phyloP scores from a whole-genome alignment of 148 eudicot species.

The Arbutus unedo region DNA sequence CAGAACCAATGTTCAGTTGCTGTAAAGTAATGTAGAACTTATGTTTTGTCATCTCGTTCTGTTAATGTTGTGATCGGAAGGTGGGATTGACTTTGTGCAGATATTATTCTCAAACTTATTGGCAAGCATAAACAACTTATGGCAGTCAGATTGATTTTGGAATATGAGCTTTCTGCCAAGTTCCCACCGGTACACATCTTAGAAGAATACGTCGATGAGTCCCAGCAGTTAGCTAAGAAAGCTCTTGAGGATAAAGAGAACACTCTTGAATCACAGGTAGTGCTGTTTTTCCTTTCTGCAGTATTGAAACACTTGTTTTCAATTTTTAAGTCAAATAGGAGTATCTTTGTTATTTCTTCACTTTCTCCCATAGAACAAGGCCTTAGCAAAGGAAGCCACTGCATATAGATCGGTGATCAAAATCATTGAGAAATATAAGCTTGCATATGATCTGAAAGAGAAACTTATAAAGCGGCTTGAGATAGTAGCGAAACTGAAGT shows the following conservation, averaged over 20 bases:
- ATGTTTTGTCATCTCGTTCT: not conserved
- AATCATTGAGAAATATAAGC: constrained; percentile 29
- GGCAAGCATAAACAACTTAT: constrained; percentile 30
- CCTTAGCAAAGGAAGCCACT: constrained; percentile 30
- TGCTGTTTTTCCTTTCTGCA: not conserved
- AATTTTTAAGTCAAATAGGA: constrained; percentile 3
- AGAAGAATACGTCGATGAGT: constrained; percentile 28
- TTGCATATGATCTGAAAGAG: constrained; percentile 37
- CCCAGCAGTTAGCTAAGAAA: constrained; percentile 25
- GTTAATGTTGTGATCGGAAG: not conserved
- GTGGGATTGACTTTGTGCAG: constrained; percentile 15
- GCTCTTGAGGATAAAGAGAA: constrained; percentile 21
- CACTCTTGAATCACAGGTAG: constrained; percentile 28
- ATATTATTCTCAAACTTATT: constrained; percentile 32
- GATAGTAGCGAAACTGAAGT: constrained; percentile 30
- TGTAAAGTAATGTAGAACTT: not conserved
- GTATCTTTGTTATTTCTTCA: not conserved
- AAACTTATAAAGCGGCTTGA: constrained; percentile 28
- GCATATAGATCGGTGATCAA: constrained; percentile 35
- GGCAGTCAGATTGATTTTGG: constrained; percentile 36
- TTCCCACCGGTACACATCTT: constrained; percentile 40
- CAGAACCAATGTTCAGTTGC: not conserved
- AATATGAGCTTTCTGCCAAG: constrained; percentile 34
- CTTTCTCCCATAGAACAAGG: constrained; percentile 29
- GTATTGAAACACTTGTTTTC: not conserved